phyloP scores from a whole-genome alignment of 805 yeast species.

The Spathaspora sp. region DNA sequence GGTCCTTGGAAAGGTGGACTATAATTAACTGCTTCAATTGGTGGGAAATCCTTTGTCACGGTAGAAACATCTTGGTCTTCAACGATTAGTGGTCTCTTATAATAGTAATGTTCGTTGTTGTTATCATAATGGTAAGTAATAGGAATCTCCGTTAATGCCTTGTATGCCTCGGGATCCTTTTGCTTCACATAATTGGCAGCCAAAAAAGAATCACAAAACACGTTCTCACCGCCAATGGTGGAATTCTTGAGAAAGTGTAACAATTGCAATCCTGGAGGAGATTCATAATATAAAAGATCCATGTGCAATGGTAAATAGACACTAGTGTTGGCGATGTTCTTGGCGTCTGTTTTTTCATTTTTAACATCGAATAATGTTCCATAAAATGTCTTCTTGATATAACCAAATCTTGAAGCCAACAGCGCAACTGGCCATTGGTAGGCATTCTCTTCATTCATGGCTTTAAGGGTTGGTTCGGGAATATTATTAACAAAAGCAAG shows the following conservation, averaged over 20 bases:
- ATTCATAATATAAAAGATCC: slow-evolving; percentile 73
- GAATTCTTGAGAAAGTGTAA: slow-evolving; percentile 57
- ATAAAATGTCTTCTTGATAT: slow-evolving; percentile 66
- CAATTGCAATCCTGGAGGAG: slow-evolving; percentile 77
- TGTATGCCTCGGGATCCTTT: slow-evolving; percentile 58
- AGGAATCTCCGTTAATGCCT: slow-evolving; percentile 60
- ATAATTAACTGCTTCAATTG: slow-evolving; percentile 60
- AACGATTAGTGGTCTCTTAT: slow-evolving; percentile 58
- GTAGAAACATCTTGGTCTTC: slow-evolving; percentile 33
- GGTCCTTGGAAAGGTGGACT: slow-evolving; percentile 87
- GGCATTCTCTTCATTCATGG: slow-evolving; percentile 41
- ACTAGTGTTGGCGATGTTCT: slow-evolving; percentile 67
- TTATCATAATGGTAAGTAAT: slow-evolving; percentile 66
- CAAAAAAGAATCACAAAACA: slow-evolving; percentile 66
- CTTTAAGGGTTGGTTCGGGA: slow-evolving; percentile 37
- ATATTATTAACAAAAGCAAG: slow-evolving; percentile 50
- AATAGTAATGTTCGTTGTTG: slow-evolving; percentile 58
- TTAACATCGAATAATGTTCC: slow-evolving; percentile 70
- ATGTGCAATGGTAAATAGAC: slow-evolving; percentile 68
- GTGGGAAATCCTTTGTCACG: slow-evolving; percentile 13
- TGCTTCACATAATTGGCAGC: slow-evolving; percentile 58
- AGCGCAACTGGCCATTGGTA: slow-evolving; percentile 35
- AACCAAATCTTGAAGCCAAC: slow-evolving; percentile 55
- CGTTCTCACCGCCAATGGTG: slow-evolving; percentile 62
- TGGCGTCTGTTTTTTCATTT: slow-evolving; percentile 42